Evolutionary conservation across 2,329 filamentous ascomycete genomes (phyloP), one percentile per base, ranked within the genome.

Genomic region (Erysiphe pulchra): DNA sequence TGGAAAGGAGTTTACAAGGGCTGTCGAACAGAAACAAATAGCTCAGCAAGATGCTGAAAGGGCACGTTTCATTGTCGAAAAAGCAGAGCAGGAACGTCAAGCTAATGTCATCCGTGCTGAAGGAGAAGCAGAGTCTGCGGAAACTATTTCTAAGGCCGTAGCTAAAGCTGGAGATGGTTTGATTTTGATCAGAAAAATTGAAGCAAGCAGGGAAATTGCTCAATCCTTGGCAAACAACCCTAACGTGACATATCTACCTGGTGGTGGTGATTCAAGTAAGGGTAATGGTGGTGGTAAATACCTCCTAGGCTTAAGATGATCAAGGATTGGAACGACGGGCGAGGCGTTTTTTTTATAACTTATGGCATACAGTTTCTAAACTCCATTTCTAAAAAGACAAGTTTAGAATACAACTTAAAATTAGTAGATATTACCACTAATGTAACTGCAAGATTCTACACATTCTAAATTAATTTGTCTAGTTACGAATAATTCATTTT

Each of bases 21-120:
- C 90, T 52, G 90, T 98, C 57, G 90, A 98, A 69, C 90, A 98
- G 75, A 98, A 98, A 77, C 90, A 98, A 71, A 98, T 98, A 62
- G 90, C 90, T 47, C 90, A 98, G 68, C 90, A 98, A 66, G 90
- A 98, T 60, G 90, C 90, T 51, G 90, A 98, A 71, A 75, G 90
- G 53, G 90, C 90, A 43, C 75, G 90, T 53, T 98, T 98, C 69
- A 92, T 98, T 55, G 90, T 98, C 61, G 90, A 98, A 73, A 84
- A 84, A 63, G 90, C 90, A 49, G 90, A 98, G 73, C 90, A 98
- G 69, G 90, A 98, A 69, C 74, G 90, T 57, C 90, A 98, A 67
- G 90, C 90, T 55, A 95, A 90, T 66, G 90, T 98, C 58, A 98
- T 98, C 63, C 76, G 90, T 47, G 90, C 90, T 45, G 90, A 98